These are phyloP conservation scores for Phytophthora hibernalis DNA, from an alignment of 352 stramenopile genomes.

Conservation along the genomic window DNA sequence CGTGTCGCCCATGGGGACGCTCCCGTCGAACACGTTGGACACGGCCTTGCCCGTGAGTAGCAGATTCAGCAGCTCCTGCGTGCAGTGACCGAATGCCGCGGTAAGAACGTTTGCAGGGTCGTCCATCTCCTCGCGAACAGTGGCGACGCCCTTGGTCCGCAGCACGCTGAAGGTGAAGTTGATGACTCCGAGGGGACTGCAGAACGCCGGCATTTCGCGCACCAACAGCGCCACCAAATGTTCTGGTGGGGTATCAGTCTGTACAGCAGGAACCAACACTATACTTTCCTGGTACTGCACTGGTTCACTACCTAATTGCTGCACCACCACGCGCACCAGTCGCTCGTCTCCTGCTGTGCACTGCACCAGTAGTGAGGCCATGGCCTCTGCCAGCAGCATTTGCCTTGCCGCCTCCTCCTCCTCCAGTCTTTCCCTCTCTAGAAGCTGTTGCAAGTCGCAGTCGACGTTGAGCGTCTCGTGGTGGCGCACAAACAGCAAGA, in stretches of 20 bases:
- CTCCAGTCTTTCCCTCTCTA: slow-evolving; percentile 12
- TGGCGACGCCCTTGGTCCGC: slow-evolving; percentile 53
- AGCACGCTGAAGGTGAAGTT: slow-evolving; percentile 77
- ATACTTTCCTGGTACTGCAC: slow-evolving; percentile 27
- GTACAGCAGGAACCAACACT: background rate
- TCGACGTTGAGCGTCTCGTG: slow-evolving; percentile 4
- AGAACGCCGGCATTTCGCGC: slow-evolving; percentile 39
- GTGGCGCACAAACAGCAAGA: slow-evolving; percentile 56
- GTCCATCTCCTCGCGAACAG: slow-evolving; percentile 80
- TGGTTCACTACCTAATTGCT: slow-evolving; percentile 7
- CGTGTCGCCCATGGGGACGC: slow-evolving; percentile 76
- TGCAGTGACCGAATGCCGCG: slow-evolving; percentile 80
- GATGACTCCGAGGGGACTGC: slow-evolving; percentile 61
- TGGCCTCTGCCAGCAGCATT: slow-evolving; percentile 38
- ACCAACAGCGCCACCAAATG: slow-evolving; percentile 26
- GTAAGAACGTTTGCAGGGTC: slow-evolving; percentile 65
- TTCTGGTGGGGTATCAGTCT: slow-evolving; percentile 2
- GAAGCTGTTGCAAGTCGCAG: slow-evolving; percentile 23
- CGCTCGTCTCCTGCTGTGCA: slow-evolving; percentile 18
- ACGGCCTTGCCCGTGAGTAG: slow-evolving; percentile 78
- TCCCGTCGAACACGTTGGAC: slow-evolving; percentile 89
- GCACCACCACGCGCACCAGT: slow-evolving; percentile 36
- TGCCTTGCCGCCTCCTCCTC: slow-evolving; percentile 19
- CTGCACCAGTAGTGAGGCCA: slow-evolving; percentile 45
- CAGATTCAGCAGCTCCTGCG: slow-evolving; percentile 89